Evolutionary conservation across 2,329 filamentous ascomycete genomes (phyloP), one percentile per base, ranked within the genome.

Genomic region (Davidsoniella neocaledoniae): DNA sequence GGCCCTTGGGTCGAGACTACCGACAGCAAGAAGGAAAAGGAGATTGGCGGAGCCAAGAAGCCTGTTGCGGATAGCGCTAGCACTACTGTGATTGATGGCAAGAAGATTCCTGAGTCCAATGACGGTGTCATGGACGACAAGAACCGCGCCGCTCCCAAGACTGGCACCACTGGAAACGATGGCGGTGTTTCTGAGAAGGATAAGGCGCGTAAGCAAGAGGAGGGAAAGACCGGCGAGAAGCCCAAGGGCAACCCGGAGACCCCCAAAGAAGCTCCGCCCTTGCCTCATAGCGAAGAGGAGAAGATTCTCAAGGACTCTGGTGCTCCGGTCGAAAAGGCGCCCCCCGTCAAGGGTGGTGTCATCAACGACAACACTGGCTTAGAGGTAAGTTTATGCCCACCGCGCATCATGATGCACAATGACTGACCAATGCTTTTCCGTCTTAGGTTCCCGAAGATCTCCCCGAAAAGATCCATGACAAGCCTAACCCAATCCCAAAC

Each of bases 51-150:
- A 12, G 64, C 66, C 42, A 64, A 64, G 45, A 63, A 66, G 46
- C 55, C 58, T 17, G 58, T 65, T 44, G 61, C 63, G 48, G 62
- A 66, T 23, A 59, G 69, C 14, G 58, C 61, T 36, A 73, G 77
- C 53, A 67, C 69, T 44, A 73, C 70, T 23, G 68, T 74, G 8
- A 63, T 77, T 42, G 73, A 79, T 48, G 77, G 76, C 56, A 72
- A 73, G 59, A 75, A 72, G 62, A 77, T 81, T 19, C 76, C 77
- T 25, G 69, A 77, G 55, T 69, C 68, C 54, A 79, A 81, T 57
- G 78, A 94, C 61, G 86, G 88, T 39, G 86, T 95, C 52, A 95
- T 95, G 90, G 84, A 94, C 60, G 88, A 95, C 63, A 84, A 82
- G 55, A 75, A 83, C 61, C 73, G 86, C 56, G 67, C 74, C 37